Conservation (phyloP, 345 rosid species). For the Lagerstroemia speciosa region DNA sequence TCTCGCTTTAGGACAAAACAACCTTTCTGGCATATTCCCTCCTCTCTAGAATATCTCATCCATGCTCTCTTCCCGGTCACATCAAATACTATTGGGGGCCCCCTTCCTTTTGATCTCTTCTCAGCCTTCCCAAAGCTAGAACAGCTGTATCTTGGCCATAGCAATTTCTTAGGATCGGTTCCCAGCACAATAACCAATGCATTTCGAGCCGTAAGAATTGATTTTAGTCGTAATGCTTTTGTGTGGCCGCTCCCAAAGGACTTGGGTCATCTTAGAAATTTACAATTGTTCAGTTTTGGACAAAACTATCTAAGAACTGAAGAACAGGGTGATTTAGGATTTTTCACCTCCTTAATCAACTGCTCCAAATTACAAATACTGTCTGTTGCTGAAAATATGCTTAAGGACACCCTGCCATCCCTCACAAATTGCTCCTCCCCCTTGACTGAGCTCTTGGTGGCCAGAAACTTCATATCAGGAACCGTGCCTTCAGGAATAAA, state of each 20-base stretch:
- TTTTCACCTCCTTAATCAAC: constrained; percentile 9
- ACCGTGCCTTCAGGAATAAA: constrained; percentile 2
- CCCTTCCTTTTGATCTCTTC: constrained; percentile 13
- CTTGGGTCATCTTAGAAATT: constrained; percentile 4
- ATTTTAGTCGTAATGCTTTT: neutral
- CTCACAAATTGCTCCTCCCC: constrained; percentile 4
- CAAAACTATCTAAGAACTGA: constrained; percentile 4
- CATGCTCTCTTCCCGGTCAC: constrained; percentile 8
- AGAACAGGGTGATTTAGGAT: constrained; percentile 7
- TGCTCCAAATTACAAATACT: neutral
- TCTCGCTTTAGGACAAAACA: constrained; percentile 12
- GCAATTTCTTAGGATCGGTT: neutral
- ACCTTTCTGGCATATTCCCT: constrained; percentile 19
- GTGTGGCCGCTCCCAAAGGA: constrained; percentile 3
- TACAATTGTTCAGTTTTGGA: neutral
- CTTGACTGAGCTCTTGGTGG: neutral
- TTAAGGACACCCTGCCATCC: constrained; percentile 5
- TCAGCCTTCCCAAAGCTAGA: constrained; percentile 6
- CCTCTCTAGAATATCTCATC: constrained; percentile 26
- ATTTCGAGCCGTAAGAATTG: neutral
- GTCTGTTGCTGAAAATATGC: neutral
- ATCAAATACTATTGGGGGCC: constrained; percentile 18
- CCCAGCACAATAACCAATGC: constrained; percentile 6
- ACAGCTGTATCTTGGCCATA: neutral
- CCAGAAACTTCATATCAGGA: constrained; percentile 2